These are phyloP conservation scores for Ligustrum vulgare DNA, from an alignment of 257 asterid genomes.

Conservation along the genomic window DNA sequence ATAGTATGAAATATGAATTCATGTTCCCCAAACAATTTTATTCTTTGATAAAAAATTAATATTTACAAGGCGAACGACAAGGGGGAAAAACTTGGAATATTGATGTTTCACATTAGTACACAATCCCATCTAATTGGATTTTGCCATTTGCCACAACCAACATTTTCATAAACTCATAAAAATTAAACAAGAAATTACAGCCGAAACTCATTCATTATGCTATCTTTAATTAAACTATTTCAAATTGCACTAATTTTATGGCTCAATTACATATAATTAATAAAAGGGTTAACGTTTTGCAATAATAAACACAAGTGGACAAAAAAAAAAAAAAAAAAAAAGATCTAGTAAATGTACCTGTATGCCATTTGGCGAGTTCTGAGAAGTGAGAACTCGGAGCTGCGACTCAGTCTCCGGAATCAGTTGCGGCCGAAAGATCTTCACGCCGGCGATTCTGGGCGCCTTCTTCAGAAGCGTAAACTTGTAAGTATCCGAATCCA, in stretches of 20 bases:
- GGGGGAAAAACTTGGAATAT: no score
- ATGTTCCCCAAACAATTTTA: background rate
- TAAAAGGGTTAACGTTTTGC: background rate
- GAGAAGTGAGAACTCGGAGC: conserved; percentile 70
- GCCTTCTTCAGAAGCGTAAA: conserved; percentile 58
- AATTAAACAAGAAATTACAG: no score
- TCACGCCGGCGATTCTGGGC: conserved; percentile 72
- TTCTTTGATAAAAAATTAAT: background rate
- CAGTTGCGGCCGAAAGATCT: conserved; percentile 53
- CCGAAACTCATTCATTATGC: no score
- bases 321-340: no score
- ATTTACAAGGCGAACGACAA: background rate
- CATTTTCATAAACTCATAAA: no score
- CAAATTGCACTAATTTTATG: no score
- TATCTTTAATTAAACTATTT: no score
- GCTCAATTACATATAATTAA: no score
- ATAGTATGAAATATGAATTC: no score
- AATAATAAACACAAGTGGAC: background rate
- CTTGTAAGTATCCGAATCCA: conserved; percentile 74
- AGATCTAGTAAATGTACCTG: conserved; percentile 49
- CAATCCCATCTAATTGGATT: background rate
- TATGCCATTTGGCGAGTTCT: conserved; percentile 83
- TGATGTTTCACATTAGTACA: background rate
- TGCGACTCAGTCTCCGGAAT: conserved; percentile 60
- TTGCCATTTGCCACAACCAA: no score